A percentile compares a stretch with the other conserved stretches of the same genome.
These are phyloP conservation scores for Erythrobasidium yunnanense DNA, from an alignment of 768 basidiomycete species.

Conservation along the genomic window DNA sequence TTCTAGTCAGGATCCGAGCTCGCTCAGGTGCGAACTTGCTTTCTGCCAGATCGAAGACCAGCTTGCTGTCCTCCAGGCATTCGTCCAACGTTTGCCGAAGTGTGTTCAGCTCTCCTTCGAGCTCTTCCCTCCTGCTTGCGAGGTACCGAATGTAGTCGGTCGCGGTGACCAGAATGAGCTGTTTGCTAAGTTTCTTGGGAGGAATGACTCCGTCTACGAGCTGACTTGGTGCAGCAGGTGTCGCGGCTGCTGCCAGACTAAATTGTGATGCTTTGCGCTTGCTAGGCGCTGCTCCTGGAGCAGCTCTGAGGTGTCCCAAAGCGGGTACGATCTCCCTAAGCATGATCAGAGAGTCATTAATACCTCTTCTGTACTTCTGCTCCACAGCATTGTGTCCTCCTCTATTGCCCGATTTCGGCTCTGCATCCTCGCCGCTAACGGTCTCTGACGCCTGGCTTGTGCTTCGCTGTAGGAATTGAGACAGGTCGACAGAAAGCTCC, in stretches of 20 bases:
- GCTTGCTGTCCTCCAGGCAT: constrained; percentile 64
- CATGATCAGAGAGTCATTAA: constrained; percentile 34
- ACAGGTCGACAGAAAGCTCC: no score
- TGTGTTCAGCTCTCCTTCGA: constrained; percentile 60
- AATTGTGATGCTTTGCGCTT: constrained; percentile 35
- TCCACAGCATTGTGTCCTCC: constrained; percentile 33
- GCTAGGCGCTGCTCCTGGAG: constrained; percentile 20
- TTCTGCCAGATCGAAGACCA: constrained; percentile 59
- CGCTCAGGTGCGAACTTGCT: constrained; percentile 51
- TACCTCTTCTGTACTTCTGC: constrained; percentile 34
- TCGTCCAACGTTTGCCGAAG: constrained; percentile 60
- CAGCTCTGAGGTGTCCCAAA: constrained; percentile 33
- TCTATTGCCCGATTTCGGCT: not conserved
- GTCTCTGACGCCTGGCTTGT: not conserved
- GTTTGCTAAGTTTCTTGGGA: constrained; percentile 80
- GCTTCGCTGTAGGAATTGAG: not conserved
- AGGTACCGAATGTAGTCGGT: constrained; percentile 70
- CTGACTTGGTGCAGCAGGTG: constrained; percentile 43
- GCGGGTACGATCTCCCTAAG: constrained; percentile 36
- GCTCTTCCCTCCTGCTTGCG: constrained; percentile 27
- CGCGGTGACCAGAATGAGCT: constrained; percentile 77
- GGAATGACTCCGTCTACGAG: constrained; percentile 87
- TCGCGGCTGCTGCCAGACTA: constrained; percentile 33
- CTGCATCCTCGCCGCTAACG: not conserved
- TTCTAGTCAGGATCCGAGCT: constrained; percentile 51